Evolutionary conservation across 768 basidiomycete genomes (phyloP), one percentile per base, ranked within the genome.

Genomic region (Hygrophorus pudorinus): DNA sequence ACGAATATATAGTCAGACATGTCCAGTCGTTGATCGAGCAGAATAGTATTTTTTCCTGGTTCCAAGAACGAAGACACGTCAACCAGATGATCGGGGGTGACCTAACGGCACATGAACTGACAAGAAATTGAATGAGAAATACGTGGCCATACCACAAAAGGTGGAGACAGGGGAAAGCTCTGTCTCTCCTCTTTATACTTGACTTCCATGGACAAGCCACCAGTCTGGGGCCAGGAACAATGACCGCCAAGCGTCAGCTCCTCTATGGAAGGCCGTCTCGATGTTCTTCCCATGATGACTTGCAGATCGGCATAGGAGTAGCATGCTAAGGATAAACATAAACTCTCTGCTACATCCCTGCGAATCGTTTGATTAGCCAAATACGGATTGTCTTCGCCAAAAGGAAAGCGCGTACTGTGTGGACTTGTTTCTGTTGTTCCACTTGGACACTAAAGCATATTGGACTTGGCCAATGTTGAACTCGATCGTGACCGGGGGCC

Each of bases 11-110:
- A 69, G 27, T 62, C 57, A 5, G 70, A 68, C 57, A 75, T 56
- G 51, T 72, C 71, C 14, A 55, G 57, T 24, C 51, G 55, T 42
- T 76, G 76, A 27, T 48, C 52, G 27, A 80, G 60, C 45, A 66
- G 59, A 7, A 79, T 53, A 1, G 43, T 57, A 49, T 78, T 78
- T 7, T 53, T 34, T 14, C 75, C 77, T 0, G 41, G 31, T 13
- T 47, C 52, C 17, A 75, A 47, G 42, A 72, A 67, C 13, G 63
- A 61, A 2, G 75, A 75, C 9, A 81, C 38, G 48, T 81, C 78
- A 16, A 79, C 65, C 13, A 72, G 59, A 47, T 63, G 65, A 36
- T 78, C 67, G 1, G 70, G 61, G 5, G 68, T 72, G 18, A 69
- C 47, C 76, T 78, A 52, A 17, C 24, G 35, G 24, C 20, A 32